These are phyloP conservation scores for Myxozyma udenii DNA, from an alignment of 805 yeast genomes.

Conservation along the genomic window DNA sequence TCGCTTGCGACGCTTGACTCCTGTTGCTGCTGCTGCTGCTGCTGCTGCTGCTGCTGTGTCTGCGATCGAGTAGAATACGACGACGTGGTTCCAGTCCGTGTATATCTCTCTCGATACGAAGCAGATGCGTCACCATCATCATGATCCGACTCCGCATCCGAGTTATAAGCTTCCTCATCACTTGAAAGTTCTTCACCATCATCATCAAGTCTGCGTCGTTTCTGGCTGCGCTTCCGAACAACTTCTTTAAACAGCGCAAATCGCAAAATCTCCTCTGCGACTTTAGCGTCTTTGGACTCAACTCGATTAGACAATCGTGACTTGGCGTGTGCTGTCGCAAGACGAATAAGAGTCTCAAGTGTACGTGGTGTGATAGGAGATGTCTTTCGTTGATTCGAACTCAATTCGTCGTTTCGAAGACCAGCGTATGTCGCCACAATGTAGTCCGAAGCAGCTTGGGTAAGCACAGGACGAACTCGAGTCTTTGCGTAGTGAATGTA, in stretches of 20 bases:
- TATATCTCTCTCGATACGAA: not conserved
- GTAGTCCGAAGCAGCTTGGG: conserved; percentile 71
- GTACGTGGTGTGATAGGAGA: conserved; percentile 99
- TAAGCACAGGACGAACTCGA: conserved; percentile 75
- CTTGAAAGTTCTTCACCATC: conserved; percentile 30
- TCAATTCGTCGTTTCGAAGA: conserved; percentile 68
- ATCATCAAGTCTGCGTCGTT: conserved; percentile 38
- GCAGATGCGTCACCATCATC: conserved; percentile 15
- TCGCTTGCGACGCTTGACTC: not conserved
- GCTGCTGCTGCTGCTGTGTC: not conserved
- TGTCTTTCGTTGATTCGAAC: conserved; percentile 52
- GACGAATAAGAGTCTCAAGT: conserved; percentile 88
- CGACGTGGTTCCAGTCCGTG: not conserved
- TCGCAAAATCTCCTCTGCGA: conserved; percentile 80
- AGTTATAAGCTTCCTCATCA: conserved; percentile 34
- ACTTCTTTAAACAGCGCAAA: conserved; percentile 83
- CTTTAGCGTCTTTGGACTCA: conserved; percentile 71
- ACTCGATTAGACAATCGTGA: conserved; percentile 79
- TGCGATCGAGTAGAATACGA: conserved; percentile 1
- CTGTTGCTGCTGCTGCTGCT: not conserved
- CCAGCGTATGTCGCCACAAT: conserved; percentile 78
- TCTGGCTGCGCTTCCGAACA: conserved; percentile 41
- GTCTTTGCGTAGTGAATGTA: conserved; percentile 92
- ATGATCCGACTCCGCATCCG: conserved; percentile 34
- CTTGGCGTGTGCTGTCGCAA: conserved; percentile 95